phyloP scores from a whole-genome alignment of 2,329 filamentous ascomycete genomes.

The Remersonia thermophila region DNA sequence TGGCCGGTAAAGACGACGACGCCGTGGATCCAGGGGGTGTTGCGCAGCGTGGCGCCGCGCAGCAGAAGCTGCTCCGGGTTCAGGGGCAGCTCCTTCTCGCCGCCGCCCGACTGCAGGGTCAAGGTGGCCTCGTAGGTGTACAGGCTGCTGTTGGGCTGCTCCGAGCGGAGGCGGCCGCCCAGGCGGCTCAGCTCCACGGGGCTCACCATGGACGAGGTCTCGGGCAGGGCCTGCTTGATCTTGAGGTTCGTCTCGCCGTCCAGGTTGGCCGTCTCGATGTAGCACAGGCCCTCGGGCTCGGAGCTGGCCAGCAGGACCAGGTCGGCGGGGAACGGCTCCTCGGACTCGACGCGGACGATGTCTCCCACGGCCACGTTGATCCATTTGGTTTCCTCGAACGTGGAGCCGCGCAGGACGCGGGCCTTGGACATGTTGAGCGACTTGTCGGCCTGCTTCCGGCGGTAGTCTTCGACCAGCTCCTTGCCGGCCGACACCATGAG shows the following conservation, averaged over 20 bases:
- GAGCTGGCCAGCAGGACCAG: slow-evolving; percentile 86
- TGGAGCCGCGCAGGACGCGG: slow-evolving; percentile 67
- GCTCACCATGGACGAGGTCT: slow-evolving; percentile 80
- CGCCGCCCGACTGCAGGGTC: slow-evolving; percentile 79
- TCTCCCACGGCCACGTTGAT: slow-evolving; percentile 88
- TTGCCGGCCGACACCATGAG: slow-evolving; percentile 91
- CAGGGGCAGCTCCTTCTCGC: slow-evolving; percentile 82
- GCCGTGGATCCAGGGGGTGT: slow-evolving; percentile 94
- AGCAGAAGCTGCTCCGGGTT: slow-evolving; percentile 88
- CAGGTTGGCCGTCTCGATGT: slow-evolving; percentile 95
- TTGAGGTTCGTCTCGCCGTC: slow-evolving; percentile 98
- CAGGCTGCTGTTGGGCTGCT: slow-evolving; percentile 95
- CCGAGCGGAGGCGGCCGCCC: slow-evolving; percentile 76
- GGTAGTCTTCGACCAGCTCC: slow-evolving; percentile 86
- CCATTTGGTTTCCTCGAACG: slow-evolving; percentile 82
- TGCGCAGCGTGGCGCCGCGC: slow-evolving; percentile 83
- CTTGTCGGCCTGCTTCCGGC: slow-evolving; percentile 76
- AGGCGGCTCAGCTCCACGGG: slow-evolving; percentile 74
- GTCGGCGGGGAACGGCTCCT: slow-evolving; percentile 90
- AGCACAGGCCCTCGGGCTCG: slow-evolving; percentile 93
- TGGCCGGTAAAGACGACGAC: slow-evolving; percentile 95
- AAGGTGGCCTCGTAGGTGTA: slow-evolving; percentile 97
- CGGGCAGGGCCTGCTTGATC: slow-evolving; percentile 93
- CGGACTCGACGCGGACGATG: slow-evolving; percentile 83
- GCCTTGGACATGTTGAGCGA: slow-evolving; percentile 81